Percentiles rank a stretch among this genome's conserved stretches.
Conservation (phyloP, 768 basidiomycete genomes). For the Suillus lakei region DNA sequence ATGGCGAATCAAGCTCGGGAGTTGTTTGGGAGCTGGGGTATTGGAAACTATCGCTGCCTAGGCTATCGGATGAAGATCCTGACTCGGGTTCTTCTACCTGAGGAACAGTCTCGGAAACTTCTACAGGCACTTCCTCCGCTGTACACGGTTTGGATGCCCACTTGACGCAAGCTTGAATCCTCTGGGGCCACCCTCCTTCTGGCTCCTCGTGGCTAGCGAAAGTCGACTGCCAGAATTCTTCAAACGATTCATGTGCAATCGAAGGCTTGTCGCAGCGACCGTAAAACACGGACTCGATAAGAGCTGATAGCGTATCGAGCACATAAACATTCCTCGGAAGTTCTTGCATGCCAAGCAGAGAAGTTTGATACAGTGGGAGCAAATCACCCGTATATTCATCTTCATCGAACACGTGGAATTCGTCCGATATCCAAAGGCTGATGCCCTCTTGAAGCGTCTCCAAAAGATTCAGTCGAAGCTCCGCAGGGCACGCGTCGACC, state of each 20-base stretch:
- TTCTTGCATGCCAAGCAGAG: slow-evolving; percentile 54
- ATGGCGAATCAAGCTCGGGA: slow-evolving; percentile 4
- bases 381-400: slow-evolving; percentile 66
- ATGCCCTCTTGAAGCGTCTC: slow-evolving; percentile 58
- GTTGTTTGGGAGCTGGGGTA: slow-evolving; percentile 17
- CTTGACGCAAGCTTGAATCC: slow-evolving; percentile 43
- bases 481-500: slow-evolving; percentile 60
- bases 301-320: slow-evolving; percentile 51
- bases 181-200: slow-evolving; percentile 56
- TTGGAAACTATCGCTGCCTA: slow-evolving; percentile 12
- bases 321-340: slow-evolving; percentile 44
- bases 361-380: slow-evolving; percentile 65
- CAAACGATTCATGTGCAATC: slow-evolving; percentile 54
- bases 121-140: not conserved
- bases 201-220: slow-evolving; percentile 50
- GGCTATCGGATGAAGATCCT: slow-evolving; percentile 6
- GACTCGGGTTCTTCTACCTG: slow-evolving; percentile 24
- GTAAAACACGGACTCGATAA: slow-evolving; percentile 63
- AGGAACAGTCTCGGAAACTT: slow-evolving; percentile 1
- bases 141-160: slow-evolving; percentile 8
- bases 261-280: slow-evolving; percentile 53
- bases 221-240: slow-evolving; percentile 61
- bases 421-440: slow-evolving; percentile 67
- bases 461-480: slow-evolving; percentile 50
- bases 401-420: slow-evolving; percentile 49